phyloP scores from a whole-genome alignment of 352 stramenopile genomes.

The Phytophthora litchii region DNA sequence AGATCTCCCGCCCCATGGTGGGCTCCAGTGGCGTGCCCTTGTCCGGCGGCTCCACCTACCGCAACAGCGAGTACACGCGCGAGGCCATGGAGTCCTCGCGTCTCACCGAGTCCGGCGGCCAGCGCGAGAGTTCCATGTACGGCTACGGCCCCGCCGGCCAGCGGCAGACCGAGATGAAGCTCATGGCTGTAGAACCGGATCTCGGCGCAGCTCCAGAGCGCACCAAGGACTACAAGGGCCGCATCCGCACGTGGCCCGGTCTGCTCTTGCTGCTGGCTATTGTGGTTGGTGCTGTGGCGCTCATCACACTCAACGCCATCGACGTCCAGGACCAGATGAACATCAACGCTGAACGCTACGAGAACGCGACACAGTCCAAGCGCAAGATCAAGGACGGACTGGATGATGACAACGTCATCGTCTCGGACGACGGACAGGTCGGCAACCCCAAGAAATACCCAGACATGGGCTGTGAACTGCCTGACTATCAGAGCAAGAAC shows the following conservation, averaged over 20 bases:
- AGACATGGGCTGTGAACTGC: conserved; percentile 55
- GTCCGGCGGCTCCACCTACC: conserved; percentile 40
- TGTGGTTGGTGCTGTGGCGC: conserved; percentile 38
- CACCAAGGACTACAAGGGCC: conserved; percentile 71
- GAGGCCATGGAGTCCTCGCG: conserved; percentile 30
- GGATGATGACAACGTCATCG: conserved; percentile 31
- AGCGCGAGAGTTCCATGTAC: conserved; percentile 32
- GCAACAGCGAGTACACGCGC: conserved; percentile 50
- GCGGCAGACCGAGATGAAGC: conserved; percentile 69
- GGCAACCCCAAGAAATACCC: conserved; percentile 68
- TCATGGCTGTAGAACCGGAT: conserved; percentile 55
- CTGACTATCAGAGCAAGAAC: conserved; percentile 71
- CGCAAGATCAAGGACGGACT: conserved; percentile 55
- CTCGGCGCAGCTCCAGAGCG: conserved; percentile 44
- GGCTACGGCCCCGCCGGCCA: conserved; percentile 26
- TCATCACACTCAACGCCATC: conserved; percentile 59
- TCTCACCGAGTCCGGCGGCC: conserved; percentile 41
- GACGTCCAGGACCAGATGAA: conserved; percentile 35
- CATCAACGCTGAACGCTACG: conserved; percentile 31
- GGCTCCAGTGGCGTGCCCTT: conserved; percentile 18
- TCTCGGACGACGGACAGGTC: conserved; percentile 57
- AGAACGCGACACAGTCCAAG: conserved; percentile 31
- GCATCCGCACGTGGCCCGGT: conserved; percentile 67
- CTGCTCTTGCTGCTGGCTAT: conserved; percentile 58
- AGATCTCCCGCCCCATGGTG: conserved; percentile 40